Percentiles rank a stretch among this genome's conserved stretches.
Evolutionary conservation across 2,329 filamentous ascomycete genomes (phyloP).

Genomic region (Epichloe sylvatica): DNA sequence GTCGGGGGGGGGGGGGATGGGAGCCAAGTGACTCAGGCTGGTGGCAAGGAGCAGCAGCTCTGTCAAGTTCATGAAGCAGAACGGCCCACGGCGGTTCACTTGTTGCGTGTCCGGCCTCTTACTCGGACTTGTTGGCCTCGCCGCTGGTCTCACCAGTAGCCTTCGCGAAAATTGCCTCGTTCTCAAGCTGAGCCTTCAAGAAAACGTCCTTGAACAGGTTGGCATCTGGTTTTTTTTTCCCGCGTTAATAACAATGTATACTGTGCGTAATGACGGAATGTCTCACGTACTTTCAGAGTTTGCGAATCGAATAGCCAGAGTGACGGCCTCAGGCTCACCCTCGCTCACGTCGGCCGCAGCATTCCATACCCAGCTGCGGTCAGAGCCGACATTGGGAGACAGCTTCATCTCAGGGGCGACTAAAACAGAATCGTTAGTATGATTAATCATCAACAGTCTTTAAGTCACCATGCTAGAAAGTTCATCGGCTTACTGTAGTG

Average conservation of each 20-base stretch:
- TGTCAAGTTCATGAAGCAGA: neutral
- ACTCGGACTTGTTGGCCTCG: conserved; percentile 3
- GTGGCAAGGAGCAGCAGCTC: conserved; percentile 5
- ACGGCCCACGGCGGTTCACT: neutral
- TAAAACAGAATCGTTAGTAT: conserved; percentile 21
- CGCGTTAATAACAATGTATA: neutral
- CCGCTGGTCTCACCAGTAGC: conserved; percentile 11
- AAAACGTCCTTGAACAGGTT: conserved; percentile 96
- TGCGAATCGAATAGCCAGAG: conserved; percentile 91
- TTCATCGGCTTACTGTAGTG: conserved; percentile 68
- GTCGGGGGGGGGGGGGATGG: neutral
- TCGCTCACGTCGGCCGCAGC: conserved; percentile 95
- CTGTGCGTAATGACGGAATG: neutral
- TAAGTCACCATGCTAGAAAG: neutral
- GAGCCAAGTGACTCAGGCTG: conserved; percentile 5
- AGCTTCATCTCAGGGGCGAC: conserved; percentile 99
- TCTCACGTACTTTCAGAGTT: conserved; percentile 82
- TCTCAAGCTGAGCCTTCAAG: conserved; percentile 92
- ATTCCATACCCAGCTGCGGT: conserved; percentile 99
- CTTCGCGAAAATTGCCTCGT: conserved; percentile 68
- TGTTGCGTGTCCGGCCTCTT: neutral
- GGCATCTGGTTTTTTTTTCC: conserved; percentile 48
- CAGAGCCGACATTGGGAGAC: conserved; percentile 91
- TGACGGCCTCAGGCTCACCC: conserved; percentile 91
- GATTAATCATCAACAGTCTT: neutral